Base-by-base conservation (phyloP, 768 basidiomycete species). In the Amanita fuliginea region DNA sequence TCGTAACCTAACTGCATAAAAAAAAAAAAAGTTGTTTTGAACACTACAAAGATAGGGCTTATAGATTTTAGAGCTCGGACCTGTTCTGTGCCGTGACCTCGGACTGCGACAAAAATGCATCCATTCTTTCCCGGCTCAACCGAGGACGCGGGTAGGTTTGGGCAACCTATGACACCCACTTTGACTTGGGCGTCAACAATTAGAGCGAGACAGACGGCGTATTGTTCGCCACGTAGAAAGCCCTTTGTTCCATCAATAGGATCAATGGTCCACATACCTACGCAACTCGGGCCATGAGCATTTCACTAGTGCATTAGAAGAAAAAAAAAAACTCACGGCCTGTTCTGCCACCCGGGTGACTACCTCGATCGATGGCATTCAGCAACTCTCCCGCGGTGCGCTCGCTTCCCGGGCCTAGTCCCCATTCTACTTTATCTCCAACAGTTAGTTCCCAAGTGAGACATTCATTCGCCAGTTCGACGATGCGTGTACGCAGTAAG, bases 211-310 rank as follows among this genome's bases (percentile, higher is more conserved):
- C 93, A 95, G 16, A 96, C 88, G 4, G 92, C 92, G 60, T 91
- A 96, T 63, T 96, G 93, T 51, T 85, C 90, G 3, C 90, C 90
- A 3, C 93, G 78, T 18, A 95, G 72, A 71, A 96, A 94, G 1
- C 92, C 93, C 60, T 90, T 91, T 7, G 92, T 96, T 6, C 93
- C 93, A 64, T 95, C 92, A 51, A 96, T 91, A 45, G 88, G 86
- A 62, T 88, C 86, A 45, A 89, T 78, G 1, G 85, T 86, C 88
- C 88, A 91, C 73, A 86, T 82, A 22, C 85, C 86, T 87, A 28
- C 8, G 19, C 9, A 21, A 10, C 16, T 16, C 37, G 9, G 16
- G 3, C 18, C 6, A 18, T 19, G 22, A 24, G 22, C 22, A 24
- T 24, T n/a, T n/a, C n/a, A n/a, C n/a, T n/a, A n/a, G n/a, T n/a